phyloP scores from a whole-genome alignment of 805 yeast species.

The Candida saitoana region DNA sequence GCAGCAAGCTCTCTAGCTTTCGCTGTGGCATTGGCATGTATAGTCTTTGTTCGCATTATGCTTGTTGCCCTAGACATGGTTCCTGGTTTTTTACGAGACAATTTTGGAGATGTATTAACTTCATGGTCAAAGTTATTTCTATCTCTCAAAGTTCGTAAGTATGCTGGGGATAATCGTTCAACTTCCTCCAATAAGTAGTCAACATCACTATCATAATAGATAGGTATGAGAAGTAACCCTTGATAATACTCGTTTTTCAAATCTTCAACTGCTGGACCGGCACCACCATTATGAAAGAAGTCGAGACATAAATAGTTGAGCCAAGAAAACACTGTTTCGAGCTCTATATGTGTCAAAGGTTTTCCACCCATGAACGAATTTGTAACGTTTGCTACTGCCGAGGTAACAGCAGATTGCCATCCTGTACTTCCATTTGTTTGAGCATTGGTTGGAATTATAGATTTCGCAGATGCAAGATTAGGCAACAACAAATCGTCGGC shows the following conservation, averaged over 20 bases:
- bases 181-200: slow-evolving; percentile 52
- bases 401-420: slow-evolving; percentile 44
- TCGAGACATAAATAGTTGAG: slow-evolving; percentile 58
- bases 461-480: slow-evolving; percentile 48
- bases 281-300: slow-evolving; percentile 77
- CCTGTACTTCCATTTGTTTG: slow-evolving; percentile 13
- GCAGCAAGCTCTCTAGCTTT: slow-evolving; percentile 47
- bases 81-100: slow-evolving; percentile 1
- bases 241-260: slow-evolving; percentile 63
- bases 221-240: slow-evolving; percentile 58
- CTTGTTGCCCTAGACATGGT: slow-evolving; percentile 34
- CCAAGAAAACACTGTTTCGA: slow-evolving; percentile 72
- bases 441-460: slow-evolving; percentile 24
- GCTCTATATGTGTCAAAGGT: slow-evolving; percentile 54
- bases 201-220: slow-evolving; percentile 53
- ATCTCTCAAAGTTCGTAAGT: slow-evolving; percentile 45
- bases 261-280: slow-evolving; percentile 68
- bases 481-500: slow-evolving; percentile 77
- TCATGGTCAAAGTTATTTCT: slow-evolving; percentile 40
- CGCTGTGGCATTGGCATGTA: slow-evolving; percentile 67
- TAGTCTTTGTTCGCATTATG: slow-evolving; percentile 60
- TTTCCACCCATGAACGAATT: slow-evolving; percentile 43
- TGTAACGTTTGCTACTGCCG: slow-evolving; percentile 50
- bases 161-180: slow-evolving; percentile 54
- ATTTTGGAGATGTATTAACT: neutral